Evolutionary conservation across 129 eudicot species (phyloP).

Genomic region (Artemisia tridentata): DNA sequence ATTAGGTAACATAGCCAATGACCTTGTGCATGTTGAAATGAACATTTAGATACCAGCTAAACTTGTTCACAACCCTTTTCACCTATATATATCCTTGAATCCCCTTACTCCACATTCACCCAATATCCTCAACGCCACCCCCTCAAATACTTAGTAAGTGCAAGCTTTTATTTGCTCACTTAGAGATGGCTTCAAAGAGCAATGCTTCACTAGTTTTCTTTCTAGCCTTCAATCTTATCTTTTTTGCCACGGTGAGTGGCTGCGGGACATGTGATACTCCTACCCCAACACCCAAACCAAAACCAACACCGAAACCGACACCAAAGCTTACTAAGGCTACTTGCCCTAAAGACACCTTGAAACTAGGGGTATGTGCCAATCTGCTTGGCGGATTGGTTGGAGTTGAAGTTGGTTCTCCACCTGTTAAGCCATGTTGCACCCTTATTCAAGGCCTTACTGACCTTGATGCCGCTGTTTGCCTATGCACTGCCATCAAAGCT

Average conservation of each 20-base stretch:
- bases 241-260: slow-evolving; percentile 14
- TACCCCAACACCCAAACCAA: slow-evolving; percentile 3
- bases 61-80: background rate
- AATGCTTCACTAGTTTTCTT: slow-evolving; percentile 25
- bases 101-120: slow-evolving; percentile 16
- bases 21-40: slow-evolving; percentile 12
- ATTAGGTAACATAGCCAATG: slow-evolving; percentile 10
- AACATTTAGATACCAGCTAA: slow-evolving; percentile 11
- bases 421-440: slow-evolving; percentile 47
- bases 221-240: slow-evolving; percentile 44
- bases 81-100: slow-evolving; percentile 19
- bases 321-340: slow-evolving; percentile 11
- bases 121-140: background rate
- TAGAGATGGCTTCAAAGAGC: slow-evolving; percentile 35
- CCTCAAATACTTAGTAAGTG: background rate
- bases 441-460: slow-evolving; percentile 48
- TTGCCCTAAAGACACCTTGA: slow-evolving; percentile 39
- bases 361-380: slow-evolving; percentile 39
- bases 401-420: slow-evolving; percentile 31
- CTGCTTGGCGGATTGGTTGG: slow-evolving; percentile 30
- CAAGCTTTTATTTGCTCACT: background rate
- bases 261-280: slow-evolving; percentile 31
- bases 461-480: slow-evolving; percentile 56
- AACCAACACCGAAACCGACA: slow-evolving; percentile 7
- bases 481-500: slow-evolving; percentile 62